Conservation (phyloP, 768 basidiomycete species). For the Boletales sp. region DNA sequence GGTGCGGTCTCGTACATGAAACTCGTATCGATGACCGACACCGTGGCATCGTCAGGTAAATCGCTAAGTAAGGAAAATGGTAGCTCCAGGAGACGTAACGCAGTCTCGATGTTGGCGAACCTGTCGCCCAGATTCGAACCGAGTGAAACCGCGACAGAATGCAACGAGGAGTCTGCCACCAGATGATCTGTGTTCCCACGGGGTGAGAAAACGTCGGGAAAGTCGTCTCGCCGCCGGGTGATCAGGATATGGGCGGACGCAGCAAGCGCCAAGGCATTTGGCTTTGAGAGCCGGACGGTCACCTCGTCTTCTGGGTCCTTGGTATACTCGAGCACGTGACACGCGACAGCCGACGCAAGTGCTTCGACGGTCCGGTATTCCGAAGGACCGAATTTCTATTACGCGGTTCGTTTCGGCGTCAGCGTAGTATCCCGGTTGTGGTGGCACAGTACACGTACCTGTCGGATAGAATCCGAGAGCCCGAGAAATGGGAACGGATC, state of each 20-base stretch:
- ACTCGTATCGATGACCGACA: slow-evolving; percentile 67
- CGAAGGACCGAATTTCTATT: slow-evolving; percentile 46
- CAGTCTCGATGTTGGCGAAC: slow-evolving; percentile 75
- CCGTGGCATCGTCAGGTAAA: slow-evolving; percentile 21
- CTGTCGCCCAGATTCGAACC: slow-evolving; percentile 92
- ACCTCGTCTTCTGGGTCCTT: slow-evolving; percentile 28
- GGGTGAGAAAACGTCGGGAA: slow-evolving; percentile 17
- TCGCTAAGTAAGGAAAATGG: slow-evolving; percentile 31
- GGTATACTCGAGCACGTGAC: slow-evolving; percentile 37
- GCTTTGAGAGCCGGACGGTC: slow-evolving; percentile 64
- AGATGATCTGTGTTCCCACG: not conserved
- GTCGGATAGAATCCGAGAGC: slow-evolving; percentile 33
- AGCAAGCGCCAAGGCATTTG: slow-evolving; percentile 65
- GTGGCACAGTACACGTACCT: not conserved
- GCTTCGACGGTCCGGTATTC: slow-evolving; percentile 67
- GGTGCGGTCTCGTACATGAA: slow-evolving; percentile 91
- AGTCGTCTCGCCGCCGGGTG: slow-evolving; percentile 41
- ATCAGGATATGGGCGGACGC: slow-evolving; percentile 62
- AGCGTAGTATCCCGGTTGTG: not conserved
- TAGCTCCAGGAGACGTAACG: slow-evolving; percentile 66
- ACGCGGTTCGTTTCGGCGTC: not conserved
- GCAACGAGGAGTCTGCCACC: not conserved
- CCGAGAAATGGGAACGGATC: slow-evolving; percentile 11
- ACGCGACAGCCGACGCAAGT: slow-evolving; percentile 55
- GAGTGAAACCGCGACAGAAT: slow-evolving; percentile 66